Percentiles rank a stretch among this genome's conserved stretches.
Conservation (phyloP, 169 alveolate species). For the Ichthyophthirius multifiliis region DNA sequence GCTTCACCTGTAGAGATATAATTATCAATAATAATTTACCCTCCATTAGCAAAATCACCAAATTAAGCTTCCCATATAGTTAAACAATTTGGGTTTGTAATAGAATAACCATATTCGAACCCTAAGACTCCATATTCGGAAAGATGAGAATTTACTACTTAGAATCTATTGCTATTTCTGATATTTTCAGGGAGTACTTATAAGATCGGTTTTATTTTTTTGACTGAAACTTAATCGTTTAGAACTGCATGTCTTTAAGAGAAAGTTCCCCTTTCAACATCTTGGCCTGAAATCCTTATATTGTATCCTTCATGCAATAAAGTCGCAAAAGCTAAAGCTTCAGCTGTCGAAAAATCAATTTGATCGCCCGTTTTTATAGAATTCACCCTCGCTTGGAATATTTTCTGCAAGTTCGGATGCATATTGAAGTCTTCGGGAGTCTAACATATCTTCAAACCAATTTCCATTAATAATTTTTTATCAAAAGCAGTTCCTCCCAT, state of each 20-base stretch:
- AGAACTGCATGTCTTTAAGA: constrained; percentile 96
- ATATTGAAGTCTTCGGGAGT: constrained; percentile 86
- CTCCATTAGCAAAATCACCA: constrained; percentile 97
- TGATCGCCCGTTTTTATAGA: constrained; percentile 78
- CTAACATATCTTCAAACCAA: constrained; percentile 81
- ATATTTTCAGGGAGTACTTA: constrained; percentile 79
- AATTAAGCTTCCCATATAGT: constrained; percentile 93
- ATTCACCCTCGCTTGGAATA: constrained; percentile 82
- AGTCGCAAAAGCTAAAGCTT: constrained; percentile 92
- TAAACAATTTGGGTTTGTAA: constrained; percentile 90
- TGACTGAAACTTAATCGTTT: constrained; percentile 83
- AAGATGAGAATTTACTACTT: constrained; percentile 83
- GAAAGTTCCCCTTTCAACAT: constrained; percentile 96
- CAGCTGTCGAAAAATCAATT: constrained; percentile 94
- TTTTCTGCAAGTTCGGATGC: constrained; percentile 87
- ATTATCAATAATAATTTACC: constrained; percentile 93
- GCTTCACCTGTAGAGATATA: constrained; percentile 93
- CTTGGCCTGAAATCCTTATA: constrained; percentile 94
- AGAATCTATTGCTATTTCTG: constrained; percentile 46
- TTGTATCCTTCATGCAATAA: constrained; percentile 92
- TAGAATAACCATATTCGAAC: constrained; percentile 94
- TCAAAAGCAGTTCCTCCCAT: constrained; percentile 55
- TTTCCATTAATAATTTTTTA: constrained; percentile 59
- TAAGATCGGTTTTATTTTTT: constrained; percentile 81
- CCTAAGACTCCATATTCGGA: constrained; percentile 94